These are phyloP conservation scores for Nelumbo lutea DNA, from an alignment of 164 flowering plant genomes.

Conservation along the genomic window DNA sequence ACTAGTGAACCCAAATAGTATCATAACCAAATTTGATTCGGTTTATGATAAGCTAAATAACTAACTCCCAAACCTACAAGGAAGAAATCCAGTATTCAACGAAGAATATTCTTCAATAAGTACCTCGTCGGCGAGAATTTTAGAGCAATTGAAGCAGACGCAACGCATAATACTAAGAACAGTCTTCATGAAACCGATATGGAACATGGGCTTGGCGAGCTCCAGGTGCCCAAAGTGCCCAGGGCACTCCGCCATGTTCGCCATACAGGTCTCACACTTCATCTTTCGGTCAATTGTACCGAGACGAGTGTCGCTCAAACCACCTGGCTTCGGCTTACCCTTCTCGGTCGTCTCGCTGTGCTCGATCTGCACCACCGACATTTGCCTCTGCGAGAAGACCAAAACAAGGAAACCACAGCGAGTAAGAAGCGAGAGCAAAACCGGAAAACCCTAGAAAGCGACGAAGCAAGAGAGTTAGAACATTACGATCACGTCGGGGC, in stretches of 20 bases:
- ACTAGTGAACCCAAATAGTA: neutral
- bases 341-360: slow-evolving; percentile 91
- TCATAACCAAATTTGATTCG: neutral
- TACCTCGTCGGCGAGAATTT: slow-evolving; percentile 91
- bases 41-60: neutral
- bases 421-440: slow-evolving; percentile 1
- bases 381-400: slow-evolving; percentile 72
- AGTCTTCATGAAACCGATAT: slow-evolving; percentile 90
- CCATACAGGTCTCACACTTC: slow-evolving; percentile 97
- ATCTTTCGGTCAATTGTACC: slow-evolving; percentile 92
- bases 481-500: slow-evolving; percentile 77
- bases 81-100: neutral
- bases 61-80: neutral
- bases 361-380: slow-evolving; percentile 95
- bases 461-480: neutral
- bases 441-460: slow-evolving; percentile 3
- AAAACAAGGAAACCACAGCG: slow-evolving; percentile 1
- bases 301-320: slow-evolving; percentile 81
- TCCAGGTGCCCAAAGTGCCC: slow-evolving; percentile 98
- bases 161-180: slow-evolving; percentile 83
- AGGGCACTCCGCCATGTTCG: slow-evolving; percentile 98
- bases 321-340: slow-evolving; percentile 88
- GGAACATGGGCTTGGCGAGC: slow-evolving; percentile 98
- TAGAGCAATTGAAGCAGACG: slow-evolving; percentile 98
- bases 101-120: neutral